Conservation (phyloP, 306 rosid genomes). For the Hippophae gyantsensis region DNA sequence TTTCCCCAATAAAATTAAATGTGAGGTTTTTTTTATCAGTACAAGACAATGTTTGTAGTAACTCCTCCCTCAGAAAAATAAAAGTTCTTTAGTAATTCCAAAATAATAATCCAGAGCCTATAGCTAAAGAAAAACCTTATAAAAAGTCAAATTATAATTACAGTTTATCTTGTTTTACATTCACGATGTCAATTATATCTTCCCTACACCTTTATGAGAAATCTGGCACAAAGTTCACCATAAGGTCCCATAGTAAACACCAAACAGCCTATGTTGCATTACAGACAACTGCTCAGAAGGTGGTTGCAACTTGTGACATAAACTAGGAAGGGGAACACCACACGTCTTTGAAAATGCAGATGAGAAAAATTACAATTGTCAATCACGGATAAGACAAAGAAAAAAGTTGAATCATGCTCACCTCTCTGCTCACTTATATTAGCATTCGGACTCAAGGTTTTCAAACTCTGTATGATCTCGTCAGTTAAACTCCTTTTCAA, state of each 20-base stretch:
- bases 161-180: not conserved
- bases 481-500: slow-evolving; percentile 60
- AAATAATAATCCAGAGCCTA: too few relatives aligned
- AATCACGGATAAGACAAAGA: slow-evolving; percentile 4
- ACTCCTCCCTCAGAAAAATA: too few relatives aligned
- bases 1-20: too few relatives aligned
- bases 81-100: too few relatives aligned
- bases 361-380: not conserved
- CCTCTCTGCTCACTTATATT: slow-evolving; percentile 55
- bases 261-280: not conserved
- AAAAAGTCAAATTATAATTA: too few relatives aligned
- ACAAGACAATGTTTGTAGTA: too few relatives aligned
- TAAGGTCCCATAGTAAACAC: not conserved
- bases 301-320: not conserved
- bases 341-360: not conserved
- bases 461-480: slow-evolving; percentile 54
- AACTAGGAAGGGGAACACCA: too few relatives aligned
- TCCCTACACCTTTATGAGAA: not conserved
- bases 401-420: slow-evolving; percentile 22
- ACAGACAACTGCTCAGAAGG: not conserved
- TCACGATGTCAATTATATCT: not conserved
- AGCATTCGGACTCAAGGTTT: slow-evolving; percentile 38
- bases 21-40: too few relatives aligned
- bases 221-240: not conserved
- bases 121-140: too few relatives aligned